A percentile compares a stretch with the other conserved stretches of the same genome.
phyloP scores from a whole-genome alignment of 768 basidiomycete genomes.

The Leucogyrophana mollusca region DNA sequence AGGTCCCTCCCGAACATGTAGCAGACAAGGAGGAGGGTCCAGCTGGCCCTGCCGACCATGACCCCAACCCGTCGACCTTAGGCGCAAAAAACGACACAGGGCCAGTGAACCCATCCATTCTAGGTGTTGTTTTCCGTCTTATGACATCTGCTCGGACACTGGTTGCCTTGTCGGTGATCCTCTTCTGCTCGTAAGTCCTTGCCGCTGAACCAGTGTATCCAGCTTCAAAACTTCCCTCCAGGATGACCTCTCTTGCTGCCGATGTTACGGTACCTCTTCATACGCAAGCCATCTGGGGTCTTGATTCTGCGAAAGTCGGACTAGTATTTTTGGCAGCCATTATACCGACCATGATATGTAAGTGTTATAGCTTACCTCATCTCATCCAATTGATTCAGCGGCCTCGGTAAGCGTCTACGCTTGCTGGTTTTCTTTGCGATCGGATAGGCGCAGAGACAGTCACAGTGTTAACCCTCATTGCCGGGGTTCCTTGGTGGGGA shows the following conservation, averaged over 20 bases:
- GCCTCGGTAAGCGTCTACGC: slow-evolving; percentile 23
- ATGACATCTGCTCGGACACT: slow-evolving; percentile 23
- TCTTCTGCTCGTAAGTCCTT: slow-evolving; percentile 34
- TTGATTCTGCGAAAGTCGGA: slow-evolving; percentile 33
- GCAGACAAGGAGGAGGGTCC: not conserved
- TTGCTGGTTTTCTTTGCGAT: slow-evolving; percentile 35
- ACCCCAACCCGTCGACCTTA: not conserved
- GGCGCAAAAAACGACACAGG: too few species aligned
- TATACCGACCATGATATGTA: slow-evolving; percentile 36
- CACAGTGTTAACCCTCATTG: slow-evolving; percentile 23
- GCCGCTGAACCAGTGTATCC: not conserved
- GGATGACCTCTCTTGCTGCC: slow-evolving; percentile 23
- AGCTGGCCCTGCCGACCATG: not conserved
- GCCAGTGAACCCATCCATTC: slow-evolving; percentile 8
- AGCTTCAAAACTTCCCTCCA: slow-evolving; percentile 1
- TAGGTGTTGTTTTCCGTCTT: slow-evolving; percentile 20
- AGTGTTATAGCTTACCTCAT: not conserved
- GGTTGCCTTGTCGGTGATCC: slow-evolving; percentile 22
- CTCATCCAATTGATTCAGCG: not conserved
- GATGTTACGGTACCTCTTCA: slow-evolving; percentile 37
- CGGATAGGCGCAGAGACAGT: slow-evolving; percentile 29
- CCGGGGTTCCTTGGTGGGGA: slow-evolving; percentile 34
- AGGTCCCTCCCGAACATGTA: slow-evolving; percentile 15
- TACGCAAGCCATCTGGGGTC: slow-evolving; percentile 29
- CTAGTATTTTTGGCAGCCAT: slow-evolving; percentile 35